These are phyloP conservation scores for Protea cynaroides DNA, from an alignment of 164 flowering plant species.

Conservation along the genomic window DNA sequence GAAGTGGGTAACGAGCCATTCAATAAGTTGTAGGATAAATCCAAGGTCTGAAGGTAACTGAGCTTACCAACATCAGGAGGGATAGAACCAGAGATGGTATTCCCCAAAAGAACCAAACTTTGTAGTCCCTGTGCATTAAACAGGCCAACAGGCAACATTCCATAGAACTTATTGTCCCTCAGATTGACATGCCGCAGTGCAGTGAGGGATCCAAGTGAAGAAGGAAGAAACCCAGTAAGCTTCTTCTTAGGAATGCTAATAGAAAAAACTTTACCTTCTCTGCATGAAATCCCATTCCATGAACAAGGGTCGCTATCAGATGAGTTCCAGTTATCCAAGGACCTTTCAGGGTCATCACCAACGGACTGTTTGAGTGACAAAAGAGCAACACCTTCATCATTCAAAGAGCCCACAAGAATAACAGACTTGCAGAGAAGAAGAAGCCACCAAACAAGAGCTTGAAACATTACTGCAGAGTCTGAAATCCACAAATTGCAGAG, in stretches of 20 bases:
- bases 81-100: constrained; percentile 63
- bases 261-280: constrained; percentile 55
- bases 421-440: constrained; percentile 29
- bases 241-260: constrained; percentile 68
- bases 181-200: constrained; percentile 75
- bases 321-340: constrained; percentile 68
- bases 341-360: constrained; percentile 51
- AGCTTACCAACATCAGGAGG: constrained; percentile 60
- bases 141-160: constrained; percentile 53
- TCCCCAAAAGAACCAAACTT: constrained; percentile 78
- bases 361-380: constrained; percentile 53
- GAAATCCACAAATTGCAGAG: too few relatives aligned
- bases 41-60: constrained; percentile 59
- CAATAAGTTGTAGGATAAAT: constrained; percentile 67
- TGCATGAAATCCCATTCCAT: constrained; percentile 88
- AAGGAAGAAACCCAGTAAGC: constrained; percentile 58
- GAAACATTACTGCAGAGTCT: constrained; percentile 19
- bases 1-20: constrained; percentile 62
- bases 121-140: constrained; percentile 53
- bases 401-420: constrained; percentile 41
- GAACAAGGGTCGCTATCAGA: constrained; percentile 76
- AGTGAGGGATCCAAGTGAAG: constrained; percentile 60
- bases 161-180: constrained; percentile 62
- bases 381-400: constrained; percentile 67
- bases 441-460: constrained; percentile 23